These are phyloP conservation scores for Mariannaea elegans DNA, from an alignment of 2,329 filamentous ascomycete species.

Conservation along the genomic window DNA sequence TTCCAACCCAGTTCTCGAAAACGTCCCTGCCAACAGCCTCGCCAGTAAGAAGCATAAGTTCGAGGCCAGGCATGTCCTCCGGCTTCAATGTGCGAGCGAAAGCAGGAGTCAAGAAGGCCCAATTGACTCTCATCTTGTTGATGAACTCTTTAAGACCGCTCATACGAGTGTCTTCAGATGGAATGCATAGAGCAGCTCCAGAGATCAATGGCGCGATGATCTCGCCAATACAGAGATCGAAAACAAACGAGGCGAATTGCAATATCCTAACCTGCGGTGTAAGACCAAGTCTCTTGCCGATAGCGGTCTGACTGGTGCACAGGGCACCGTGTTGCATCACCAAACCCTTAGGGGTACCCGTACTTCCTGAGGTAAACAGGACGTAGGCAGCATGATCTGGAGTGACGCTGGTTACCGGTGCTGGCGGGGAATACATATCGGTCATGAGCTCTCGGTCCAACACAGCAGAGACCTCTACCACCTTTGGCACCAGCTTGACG, in stretches of 20 bases:
- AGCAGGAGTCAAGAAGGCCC: background rate
- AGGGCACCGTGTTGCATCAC: constrained; percentile 20
- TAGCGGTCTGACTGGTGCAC: constrained; percentile 1
- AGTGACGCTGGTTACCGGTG: background rate
- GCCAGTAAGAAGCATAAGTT: constrained; percentile 12
- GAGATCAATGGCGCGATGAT: constrained; percentile 3
- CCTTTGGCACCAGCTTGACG: background rate
- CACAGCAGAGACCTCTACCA: background rate
- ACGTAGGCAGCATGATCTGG: constrained; percentile 3
- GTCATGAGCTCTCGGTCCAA: background rate
- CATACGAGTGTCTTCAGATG: too few relatives aligned
- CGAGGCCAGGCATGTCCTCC: background rate
- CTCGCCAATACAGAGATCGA: constrained; percentile 12
- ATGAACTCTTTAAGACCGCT: background rate
- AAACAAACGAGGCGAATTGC: constrained; percentile 8
- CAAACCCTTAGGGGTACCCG: constrained; percentile 14
- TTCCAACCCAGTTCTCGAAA: constrained; percentile 5
- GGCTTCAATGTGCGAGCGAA: background rate
- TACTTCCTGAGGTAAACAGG: too few relatives aligned
- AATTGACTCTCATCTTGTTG: background rate
- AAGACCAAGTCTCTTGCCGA: background rate
- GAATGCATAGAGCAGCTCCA: constrained; percentile 1
- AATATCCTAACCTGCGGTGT: background rate
- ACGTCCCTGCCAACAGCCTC: constrained; percentile 17
- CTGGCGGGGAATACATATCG: background rate